Evolutionary conservation across 192 early-diverging fungal genomes (phyloP).

Genomic region (Polychytrium aggregatum): DNA sequence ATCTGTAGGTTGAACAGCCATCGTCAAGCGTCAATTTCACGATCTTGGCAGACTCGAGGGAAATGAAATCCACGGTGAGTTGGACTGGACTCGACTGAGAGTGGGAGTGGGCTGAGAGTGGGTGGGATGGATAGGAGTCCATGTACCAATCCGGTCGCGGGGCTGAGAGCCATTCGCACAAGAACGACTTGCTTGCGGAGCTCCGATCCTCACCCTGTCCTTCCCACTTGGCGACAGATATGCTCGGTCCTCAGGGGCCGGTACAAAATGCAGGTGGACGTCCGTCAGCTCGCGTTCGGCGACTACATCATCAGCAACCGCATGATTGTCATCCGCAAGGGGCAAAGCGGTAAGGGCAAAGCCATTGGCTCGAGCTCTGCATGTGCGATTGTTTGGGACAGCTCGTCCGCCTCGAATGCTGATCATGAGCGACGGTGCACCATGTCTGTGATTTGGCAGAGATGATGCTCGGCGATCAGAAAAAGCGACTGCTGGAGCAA

Average conservation of each 20-base stretch:
- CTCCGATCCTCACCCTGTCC: neutral
- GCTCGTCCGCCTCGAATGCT: neutral
- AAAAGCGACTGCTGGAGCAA: conserved; percentile 15
- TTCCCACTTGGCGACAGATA: neutral
- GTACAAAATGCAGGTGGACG: conserved; percentile 7
- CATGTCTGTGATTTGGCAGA: conserved; percentile 3
- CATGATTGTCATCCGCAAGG: conserved; percentile 14
- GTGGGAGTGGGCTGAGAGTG: no score
- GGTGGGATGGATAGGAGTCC: no score
- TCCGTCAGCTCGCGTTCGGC: conserved; percentile 16
- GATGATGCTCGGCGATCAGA: conserved; percentile 5
- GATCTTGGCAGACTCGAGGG: conserved; percentile 5
- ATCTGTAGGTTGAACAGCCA: no score
- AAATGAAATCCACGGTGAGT: conserved; percentile 7
- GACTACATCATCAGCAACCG: conserved; percentile 19
- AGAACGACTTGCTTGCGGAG: neutral
- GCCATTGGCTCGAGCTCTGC: neutral
- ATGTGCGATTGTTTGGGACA: neutral
- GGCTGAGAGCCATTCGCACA: no score
- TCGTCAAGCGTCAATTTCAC: neutral
- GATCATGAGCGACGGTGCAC: neutral
- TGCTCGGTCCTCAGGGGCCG: conserved; percentile 5
- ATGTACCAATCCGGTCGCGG: no score
- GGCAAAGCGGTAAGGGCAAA: conserved; percentile 4
- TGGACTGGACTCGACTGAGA: no score